Evolutionary conservation across 805 yeast genomes (phyloP).

Genomic region (Suhomyces emberorum): DNA sequence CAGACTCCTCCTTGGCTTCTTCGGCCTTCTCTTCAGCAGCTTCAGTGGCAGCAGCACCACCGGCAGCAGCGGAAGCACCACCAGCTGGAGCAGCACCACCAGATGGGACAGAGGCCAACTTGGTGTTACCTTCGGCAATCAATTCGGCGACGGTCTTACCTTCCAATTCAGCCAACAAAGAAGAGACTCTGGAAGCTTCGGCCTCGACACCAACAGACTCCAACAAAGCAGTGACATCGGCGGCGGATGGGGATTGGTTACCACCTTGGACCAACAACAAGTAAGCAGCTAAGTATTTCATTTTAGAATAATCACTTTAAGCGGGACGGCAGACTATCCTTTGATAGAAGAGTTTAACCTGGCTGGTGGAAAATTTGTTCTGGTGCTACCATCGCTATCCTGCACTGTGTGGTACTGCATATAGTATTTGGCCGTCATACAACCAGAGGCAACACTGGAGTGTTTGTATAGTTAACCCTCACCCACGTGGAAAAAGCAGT

Average conservation of each 20-base stretch:
- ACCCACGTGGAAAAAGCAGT: slow-evolving; percentile 7
- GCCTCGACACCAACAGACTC: slow-evolving; percentile 95
- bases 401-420: background rate
- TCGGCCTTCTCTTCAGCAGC: slow-evolving; percentile 63
- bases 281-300: slow-evolving; percentile 99
- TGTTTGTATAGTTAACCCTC: no score
- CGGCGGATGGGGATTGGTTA: slow-evolving; percentile 88
- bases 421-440: no score
- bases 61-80: slow-evolving; percentile 65
- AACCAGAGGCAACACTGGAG: no score
- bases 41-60: slow-evolving; percentile 68
- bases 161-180: slow-evolving; percentile 80
- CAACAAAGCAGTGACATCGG: slow-evolving; percentile 83
- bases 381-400: background rate
- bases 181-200: slow-evolving; percentile 81
- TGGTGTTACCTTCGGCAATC: slow-evolving; percentile 91
- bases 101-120: slow-evolving; percentile 95
- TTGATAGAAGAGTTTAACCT: slow-evolving; percentile 26
- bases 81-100: slow-evolving; percentile 95
- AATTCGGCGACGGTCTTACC: slow-evolving; percentile 91
- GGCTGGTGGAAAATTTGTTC: slow-evolving; percentile 2
- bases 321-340: slow-evolving; percentile 82
- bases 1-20: slow-evolving; percentile 61
- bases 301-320: slow-evolving; percentile 75
- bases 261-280: slow-evolving; percentile 98